These are phyloP conservation scores for Saccharomyces hybrid DNA, from an alignment of 1,139 yeast genomes.

Conservation along the genomic window DNA sequence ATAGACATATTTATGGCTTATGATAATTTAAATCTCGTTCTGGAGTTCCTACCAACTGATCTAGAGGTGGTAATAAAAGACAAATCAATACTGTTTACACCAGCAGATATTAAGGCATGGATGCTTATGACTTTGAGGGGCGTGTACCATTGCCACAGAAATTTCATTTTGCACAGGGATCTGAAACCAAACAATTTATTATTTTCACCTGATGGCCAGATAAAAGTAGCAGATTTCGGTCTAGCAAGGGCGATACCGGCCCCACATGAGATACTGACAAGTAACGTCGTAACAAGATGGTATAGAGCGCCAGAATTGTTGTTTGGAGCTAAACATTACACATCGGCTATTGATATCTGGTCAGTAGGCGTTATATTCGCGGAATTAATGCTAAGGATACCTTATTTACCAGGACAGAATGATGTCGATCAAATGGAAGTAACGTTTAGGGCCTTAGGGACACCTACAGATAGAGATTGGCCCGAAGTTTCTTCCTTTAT, in stretches of 20 bases:
- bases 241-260: constrained; percentile 78
- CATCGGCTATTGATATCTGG: constrained; percentile 89
- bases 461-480: constrained; percentile 92
- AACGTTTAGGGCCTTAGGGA: constrained; percentile 89
- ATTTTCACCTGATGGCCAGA: constrained; percentile 76
- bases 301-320: constrained; percentile 90
- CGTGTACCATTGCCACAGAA: constrained; percentile 89
- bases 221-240: constrained; percentile 96
- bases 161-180: constrained; percentile 84
- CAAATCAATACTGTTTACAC: constrained; percentile 63
- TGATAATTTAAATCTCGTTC: constrained; percentile 71
- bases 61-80: constrained; percentile 86
- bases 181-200: constrained; percentile 76
- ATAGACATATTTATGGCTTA: constrained; percentile 75
- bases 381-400: constrained; percentile 88
- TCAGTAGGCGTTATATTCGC: constrained; percentile 95
- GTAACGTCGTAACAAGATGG: constrained; percentile 96
- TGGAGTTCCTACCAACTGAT: constrained; percentile 89
- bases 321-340: constrained; percentile 83
- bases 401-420: constrained; percentile 87
- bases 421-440: constrained; percentile 86
- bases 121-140: constrained; percentile 89
- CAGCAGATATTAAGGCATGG: constrained; percentile 92
- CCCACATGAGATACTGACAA: constrained; percentile 74
- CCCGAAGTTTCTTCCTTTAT: constrained; percentile 81